Conservation (phyloP, 164 flowering plant genomes). For the Piper betle region DNA sequence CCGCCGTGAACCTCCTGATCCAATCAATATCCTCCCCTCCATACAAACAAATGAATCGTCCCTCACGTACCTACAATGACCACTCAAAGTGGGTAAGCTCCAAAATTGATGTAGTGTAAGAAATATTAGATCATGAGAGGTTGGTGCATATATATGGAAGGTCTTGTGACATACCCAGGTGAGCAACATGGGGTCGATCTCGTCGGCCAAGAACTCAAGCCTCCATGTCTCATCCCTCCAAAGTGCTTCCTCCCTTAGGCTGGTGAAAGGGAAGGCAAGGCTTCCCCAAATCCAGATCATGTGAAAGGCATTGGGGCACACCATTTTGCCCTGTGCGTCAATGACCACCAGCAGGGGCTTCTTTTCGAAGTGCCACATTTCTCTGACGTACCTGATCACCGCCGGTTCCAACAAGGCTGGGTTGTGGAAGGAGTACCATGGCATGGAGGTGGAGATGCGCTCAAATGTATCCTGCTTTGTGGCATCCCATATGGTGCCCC, state of each 20-base stretch:
- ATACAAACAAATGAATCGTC: too few relatives aligned
- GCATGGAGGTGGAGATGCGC: constrained; percentile 26
- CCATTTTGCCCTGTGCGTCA: constrained; percentile 21
- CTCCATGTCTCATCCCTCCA: constrained; percentile 26
- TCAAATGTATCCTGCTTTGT: constrained; percentile 24
- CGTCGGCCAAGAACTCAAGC: constrained; percentile 23
- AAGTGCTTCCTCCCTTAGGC: constrained; percentile 14
- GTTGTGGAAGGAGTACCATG: constrained; percentile 50
- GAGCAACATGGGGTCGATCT: constrained; percentile 15
- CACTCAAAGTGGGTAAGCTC: too few relatives aligned
- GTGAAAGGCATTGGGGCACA: constrained; percentile 20
- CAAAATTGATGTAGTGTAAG: too few relatives aligned
- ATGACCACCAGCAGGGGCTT: constrained; percentile 25
- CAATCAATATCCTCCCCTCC: too few relatives aligned
- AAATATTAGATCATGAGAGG: not conserved
- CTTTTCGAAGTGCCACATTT: constrained; percentile 16
- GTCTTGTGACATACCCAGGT: constrained; percentile 19
- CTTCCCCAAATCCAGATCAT: constrained; percentile 32
- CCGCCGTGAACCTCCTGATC: too few relatives aligned
- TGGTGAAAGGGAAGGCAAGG: constrained; percentile 27
- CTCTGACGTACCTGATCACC: constrained; percentile 17
- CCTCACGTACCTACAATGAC: too few relatives aligned
- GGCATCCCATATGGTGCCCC: constrained; percentile 32
- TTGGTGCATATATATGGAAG: not conserved
- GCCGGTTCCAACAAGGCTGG: constrained; percentile 38